Evolutionary conservation across 2,329 filamentous ascomycete genomes (phyloP), one percentile per base, ranked within the genome.

Genomic region (Talaromyces sp.): DNA sequence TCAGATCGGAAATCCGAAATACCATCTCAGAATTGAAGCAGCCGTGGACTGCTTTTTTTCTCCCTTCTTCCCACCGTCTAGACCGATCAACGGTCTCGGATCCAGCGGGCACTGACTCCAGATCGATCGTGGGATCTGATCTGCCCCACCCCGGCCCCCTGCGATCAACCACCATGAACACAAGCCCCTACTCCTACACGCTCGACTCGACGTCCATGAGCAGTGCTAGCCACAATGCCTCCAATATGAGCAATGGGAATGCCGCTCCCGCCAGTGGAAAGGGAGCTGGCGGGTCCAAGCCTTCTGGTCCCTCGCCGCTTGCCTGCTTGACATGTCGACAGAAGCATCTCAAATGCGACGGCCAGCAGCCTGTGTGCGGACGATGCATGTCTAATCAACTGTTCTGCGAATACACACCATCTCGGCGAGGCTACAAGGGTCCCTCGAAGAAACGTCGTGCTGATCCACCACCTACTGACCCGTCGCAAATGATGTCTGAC

Each of bases 301-400:
- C 63, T 54, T 61, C 70, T 3, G 72, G 71, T 18, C 76, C 76
- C 1, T 75, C 76, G 10, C 81, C 66, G 66, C 78, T 70, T 70
- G 83, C 70, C 62, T 86, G 68, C 78, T 72, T 79, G 31, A 71
- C 75, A 40, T 83, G 81, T 65, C 76, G 81, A 36, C 77, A 78
- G 59, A 81, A 90, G 70, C 90, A 93, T 73, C 81, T 92, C 56
- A 93, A 91, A 72, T 93, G 90, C 72, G 88, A 92, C 73, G 89
- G 89, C 31, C 76, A 80, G 42, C 87, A 77, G 34, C 89, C 90
- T 12, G 65, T 76, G 34, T 93, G 90, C 75, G 82, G 84, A 54
- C 86, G 90, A 59, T 93, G 90, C 74, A 76, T 77, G 27, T 75
- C 79, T 57, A 82, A 83, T 55, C 82, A 83, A 61, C 77, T 81